Evolutionary conservation across 2,329 filamentous ascomycete genomes (phyloP).

Genomic region (Clonostachys rhizophaga): DNA sequence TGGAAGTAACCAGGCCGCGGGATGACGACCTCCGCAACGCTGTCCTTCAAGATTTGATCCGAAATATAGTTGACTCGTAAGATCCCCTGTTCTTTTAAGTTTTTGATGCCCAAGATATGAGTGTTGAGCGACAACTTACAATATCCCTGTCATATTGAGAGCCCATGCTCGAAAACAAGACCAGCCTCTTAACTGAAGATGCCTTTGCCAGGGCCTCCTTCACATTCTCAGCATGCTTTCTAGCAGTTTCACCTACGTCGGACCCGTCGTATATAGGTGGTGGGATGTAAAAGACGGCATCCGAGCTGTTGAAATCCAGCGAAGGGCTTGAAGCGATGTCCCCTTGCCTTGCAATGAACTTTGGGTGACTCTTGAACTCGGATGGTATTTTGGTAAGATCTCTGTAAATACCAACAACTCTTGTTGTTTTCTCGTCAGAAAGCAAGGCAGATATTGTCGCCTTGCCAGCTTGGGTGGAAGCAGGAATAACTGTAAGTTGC

Average conservation of each 20-base stretch:
- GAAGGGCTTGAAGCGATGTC: slow-evolving; percentile 14
- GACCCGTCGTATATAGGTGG: slow-evolving; percentile 18
- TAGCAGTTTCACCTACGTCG: slow-evolving; percentile 14
- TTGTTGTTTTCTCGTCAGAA: slow-evolving; percentile 6
- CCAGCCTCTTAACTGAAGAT: slow-evolving; percentile 9
- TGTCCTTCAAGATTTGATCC: slow-evolving; percentile 9
- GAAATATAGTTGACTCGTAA: slow-evolving; percentile 12
- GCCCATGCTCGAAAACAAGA: slow-evolving; percentile 20
- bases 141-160: slow-evolving; percentile 19
- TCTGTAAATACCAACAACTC: slow-evolving; percentile 20
- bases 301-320: slow-evolving; percentile 18
- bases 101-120: neutral
- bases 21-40: slow-evolving; percentile 12
- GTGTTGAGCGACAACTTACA: slow-evolving; percentile 8
- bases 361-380: slow-evolving; percentile 17
- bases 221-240: slow-evolving; percentile 12
- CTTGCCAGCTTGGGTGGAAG: slow-evolving; percentile 22
- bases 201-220: slow-evolving; percentile 10
- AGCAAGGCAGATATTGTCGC: slow-evolving; percentile 19
- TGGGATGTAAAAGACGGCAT: slow-evolving; percentile 24
- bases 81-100: slow-evolving; percentile 12
- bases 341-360: slow-evolving; percentile 18
- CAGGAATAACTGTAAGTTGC: slow-evolving; percentile 22
- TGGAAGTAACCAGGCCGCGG: slow-evolving; percentile 6
- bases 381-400: slow-evolving; percentile 16